Percentiles rank a stretch among this genome's conserved stretches.
phyloP scores from a whole-genome alignment of 2,329 filamentous ascomycete genomes.

The Thermothelomyces thermophilus region DNA sequence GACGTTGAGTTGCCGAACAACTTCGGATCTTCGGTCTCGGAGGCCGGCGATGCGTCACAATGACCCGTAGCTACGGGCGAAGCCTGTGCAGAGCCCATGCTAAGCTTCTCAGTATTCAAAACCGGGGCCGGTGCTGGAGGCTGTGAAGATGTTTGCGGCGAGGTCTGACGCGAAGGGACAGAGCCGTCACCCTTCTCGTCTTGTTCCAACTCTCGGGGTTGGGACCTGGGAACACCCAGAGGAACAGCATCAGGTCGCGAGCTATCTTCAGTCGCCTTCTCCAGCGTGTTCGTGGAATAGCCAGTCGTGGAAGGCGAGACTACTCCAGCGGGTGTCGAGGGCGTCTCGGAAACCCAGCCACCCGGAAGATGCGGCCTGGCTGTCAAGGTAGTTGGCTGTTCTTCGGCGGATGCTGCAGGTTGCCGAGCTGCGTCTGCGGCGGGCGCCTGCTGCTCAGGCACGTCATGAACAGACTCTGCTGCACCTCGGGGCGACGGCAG shows the following conservation, averaged over 20 bases:
- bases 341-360: slow-evolving; percentile 30
- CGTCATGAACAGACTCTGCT: not conserved
- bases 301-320: slow-evolving; percentile 5
- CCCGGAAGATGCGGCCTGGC: slow-evolving; percentile 28
- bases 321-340: slow-evolving; percentile 20
- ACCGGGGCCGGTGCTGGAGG: slow-evolving; percentile 14
- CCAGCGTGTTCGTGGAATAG: not conserved
- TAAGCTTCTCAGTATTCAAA: slow-evolving; percentile 1
- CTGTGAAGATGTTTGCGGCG: not conserved
- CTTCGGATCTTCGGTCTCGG: not conserved
- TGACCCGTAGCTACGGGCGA: not conserved
- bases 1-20: slow-evolving; percentile 19
- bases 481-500: slow-evolving; percentile 8
- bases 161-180: not conserved
- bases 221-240: not conserved
- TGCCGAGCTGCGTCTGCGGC: slow-evolving; percentile 12
- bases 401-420: slow-evolving; percentile 2
- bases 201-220: not conserved
- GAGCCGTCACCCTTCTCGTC: not conserved
- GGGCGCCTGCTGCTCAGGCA: slow-evolving; percentile 12
- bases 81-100: slow-evolving; percentile 5
- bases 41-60: not conserved
- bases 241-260: slow-evolving; percentile 4
- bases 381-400: slow-evolving; percentile 1
- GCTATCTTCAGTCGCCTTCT: slow-evolving; percentile 1